phyloP scores from a whole-genome alignment of 768 basidiomycete genomes.

The Austroboletus eburneus region DNA sequence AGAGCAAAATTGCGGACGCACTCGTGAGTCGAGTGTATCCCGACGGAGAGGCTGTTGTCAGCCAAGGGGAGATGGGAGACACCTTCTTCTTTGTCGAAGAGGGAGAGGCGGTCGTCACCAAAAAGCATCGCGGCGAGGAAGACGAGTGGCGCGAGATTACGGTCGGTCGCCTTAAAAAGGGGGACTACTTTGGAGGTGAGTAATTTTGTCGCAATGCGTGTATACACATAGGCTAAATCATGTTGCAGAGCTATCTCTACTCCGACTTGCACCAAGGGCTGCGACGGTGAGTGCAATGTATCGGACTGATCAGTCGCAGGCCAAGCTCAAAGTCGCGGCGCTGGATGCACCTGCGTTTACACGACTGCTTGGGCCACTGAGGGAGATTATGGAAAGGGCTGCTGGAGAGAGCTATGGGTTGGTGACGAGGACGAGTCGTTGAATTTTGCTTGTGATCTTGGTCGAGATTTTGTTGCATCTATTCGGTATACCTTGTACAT shows the following conservation, averaged over 20 bases:
- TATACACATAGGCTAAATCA: conserved; percentile 4
- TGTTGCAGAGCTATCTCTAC: conserved; percentile 77
- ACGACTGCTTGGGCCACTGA: conserved; percentile 84
- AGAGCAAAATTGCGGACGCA: conserved; percentile 97
- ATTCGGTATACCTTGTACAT: conserved; percentile 6
- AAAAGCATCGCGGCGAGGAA: conserved; percentile 57
- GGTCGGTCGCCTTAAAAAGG: conserved; percentile 77
- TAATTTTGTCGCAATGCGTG: background rate
- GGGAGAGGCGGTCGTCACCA: conserved; percentile 85
- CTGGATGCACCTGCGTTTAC: conserved; percentile 93
- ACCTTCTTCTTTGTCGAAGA: conserved; percentile 98
- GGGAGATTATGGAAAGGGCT: conserved; percentile 89
- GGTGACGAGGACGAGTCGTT: conserved; percentile 32
- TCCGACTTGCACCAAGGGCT: conserved; percentile 85
- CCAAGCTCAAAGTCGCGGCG: conserved; percentile 88
- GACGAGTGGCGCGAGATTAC: conserved; percentile 59
- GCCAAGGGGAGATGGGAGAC: conserved; percentile 92
- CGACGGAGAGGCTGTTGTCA: conserved; percentile 85
- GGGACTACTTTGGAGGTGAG: conserved; percentile 98
- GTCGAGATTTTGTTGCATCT: conserved; percentile 10
- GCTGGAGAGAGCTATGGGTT: conserved; percentile 70
- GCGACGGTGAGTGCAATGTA: conserved; percentile 89
- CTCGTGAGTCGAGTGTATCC: conserved; percentile 77
- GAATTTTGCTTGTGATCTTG: conserved; percentile 5
- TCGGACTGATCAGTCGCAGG: conserved; percentile 38